Percentiles rank a stretch among this genome's conserved stretches.
These are phyloP conservation scores for Suillus subalutaceus DNA, from an alignment of 768 basidiomycete species.

Conservation along the genomic window DNA sequence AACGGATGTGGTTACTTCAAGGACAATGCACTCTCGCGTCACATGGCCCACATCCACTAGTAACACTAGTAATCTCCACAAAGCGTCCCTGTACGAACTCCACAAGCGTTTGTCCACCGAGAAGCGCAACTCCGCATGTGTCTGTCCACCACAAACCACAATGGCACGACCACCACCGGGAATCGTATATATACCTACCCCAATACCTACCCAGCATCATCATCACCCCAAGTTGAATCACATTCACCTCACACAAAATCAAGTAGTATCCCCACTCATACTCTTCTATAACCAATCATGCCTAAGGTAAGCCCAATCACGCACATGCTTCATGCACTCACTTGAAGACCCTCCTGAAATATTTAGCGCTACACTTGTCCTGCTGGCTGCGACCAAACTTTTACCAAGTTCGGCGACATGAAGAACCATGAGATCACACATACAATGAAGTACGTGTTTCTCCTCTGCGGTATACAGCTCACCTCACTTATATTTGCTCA, in stretches of 20 bases:
- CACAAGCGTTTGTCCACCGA: not conserved
- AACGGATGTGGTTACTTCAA: too few species aligned
- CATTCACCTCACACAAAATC: not conserved
- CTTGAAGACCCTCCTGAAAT: not conserved
- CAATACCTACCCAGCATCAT: not conserved
- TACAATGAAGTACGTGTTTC: too few species aligned
- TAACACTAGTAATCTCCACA: not conserved
- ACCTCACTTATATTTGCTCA: too few species aligned
- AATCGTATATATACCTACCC: not conserved
- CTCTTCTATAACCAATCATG: not conserved
- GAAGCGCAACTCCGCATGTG: too few species aligned
- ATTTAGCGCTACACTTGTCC: conserved; percentile 19
- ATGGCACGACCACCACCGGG: not conserved
- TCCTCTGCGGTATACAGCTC: too few species aligned
- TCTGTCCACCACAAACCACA: not conserved
- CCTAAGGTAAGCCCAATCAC: not conserved
- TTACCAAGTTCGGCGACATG: conserved; percentile 15
- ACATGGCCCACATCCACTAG: not conserved
- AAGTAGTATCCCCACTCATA: not conserved
- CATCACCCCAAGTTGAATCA: not conserved
- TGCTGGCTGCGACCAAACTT: conserved; percentile 18
- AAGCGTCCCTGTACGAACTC: not conserved
- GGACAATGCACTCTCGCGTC: not conserved
- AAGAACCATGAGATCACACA: too few species aligned
- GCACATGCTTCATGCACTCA: not conserved